phyloP scores from a whole-genome alignment of 805 yeast genomes.

The Metschnikowia lochheadii region DNA sequence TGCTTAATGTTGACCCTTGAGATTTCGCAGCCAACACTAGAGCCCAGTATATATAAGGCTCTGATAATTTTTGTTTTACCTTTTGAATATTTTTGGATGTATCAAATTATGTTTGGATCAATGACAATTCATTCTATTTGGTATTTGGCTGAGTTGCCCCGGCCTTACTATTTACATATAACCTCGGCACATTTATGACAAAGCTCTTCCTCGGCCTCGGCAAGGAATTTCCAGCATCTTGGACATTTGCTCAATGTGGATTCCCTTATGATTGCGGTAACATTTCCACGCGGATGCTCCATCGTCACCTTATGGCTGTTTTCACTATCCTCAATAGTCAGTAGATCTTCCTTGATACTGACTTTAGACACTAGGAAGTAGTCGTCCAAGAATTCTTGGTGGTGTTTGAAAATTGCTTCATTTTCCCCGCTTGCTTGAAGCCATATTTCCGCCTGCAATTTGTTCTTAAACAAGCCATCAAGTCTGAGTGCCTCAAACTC shows the following conservation, averaged over 20 bases:
- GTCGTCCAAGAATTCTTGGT: constrained; percentile 28
- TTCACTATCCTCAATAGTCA: neutral
- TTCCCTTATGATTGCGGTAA: constrained; percentile 37
- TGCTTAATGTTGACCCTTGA: too few species aligned
- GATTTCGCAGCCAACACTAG: too few species aligned
- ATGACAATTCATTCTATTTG: neutral
- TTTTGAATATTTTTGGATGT: too few species aligned
- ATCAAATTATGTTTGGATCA: too few species aligned
- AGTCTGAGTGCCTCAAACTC: constrained; percentile 55
- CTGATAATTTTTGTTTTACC: too few species aligned
- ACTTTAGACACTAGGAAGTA: constrained; percentile 65
- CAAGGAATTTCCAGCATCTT: constrained; percentile 84
- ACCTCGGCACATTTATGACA: constrained; percentile 64
- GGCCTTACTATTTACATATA: constrained; percentile 24
- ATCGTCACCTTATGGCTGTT: neutral
- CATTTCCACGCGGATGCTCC: constrained; percentile 18
- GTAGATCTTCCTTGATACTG: neutral
- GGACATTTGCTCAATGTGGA: constrained; percentile 69
- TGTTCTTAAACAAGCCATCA: constrained; percentile 49
- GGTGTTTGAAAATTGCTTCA: constrained; percentile 17
- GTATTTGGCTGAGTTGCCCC: neutral
- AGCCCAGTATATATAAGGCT: too few species aligned
- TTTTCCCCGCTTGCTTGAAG: constrained; percentile 10
- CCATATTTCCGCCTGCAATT: constrained; percentile 54
- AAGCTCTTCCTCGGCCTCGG: constrained; percentile 47